These are phyloP conservation scores for Sordariomycetes sp. DNA, from an alignment of 2,329 filamentous ascomycete genomes.

Conservation along the genomic window DNA sequence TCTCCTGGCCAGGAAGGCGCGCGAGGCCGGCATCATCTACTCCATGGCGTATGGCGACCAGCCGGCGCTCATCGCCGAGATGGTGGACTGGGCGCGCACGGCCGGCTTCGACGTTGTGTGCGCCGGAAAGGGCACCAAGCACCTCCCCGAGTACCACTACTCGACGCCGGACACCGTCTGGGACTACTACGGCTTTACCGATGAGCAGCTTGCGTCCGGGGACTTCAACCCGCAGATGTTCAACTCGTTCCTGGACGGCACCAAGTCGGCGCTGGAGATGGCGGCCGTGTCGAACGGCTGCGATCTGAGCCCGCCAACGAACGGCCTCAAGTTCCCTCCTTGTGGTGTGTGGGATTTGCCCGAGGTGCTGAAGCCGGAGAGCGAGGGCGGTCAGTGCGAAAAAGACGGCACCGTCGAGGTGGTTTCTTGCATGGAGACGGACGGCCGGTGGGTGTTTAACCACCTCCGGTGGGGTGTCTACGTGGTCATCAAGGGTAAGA, in stretches of 20 bases:
- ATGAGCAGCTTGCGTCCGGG: background rate
- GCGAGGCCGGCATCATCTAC: background rate
- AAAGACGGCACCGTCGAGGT: background rate
- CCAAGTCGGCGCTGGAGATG: background rate
- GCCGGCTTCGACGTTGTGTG: background rate
- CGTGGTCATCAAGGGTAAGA: background rate
- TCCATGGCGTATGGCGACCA: background rate
- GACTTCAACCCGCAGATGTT: background rate
- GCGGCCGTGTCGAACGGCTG: background rate
- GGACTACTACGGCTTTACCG: background rate
- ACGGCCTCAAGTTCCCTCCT: background rate
- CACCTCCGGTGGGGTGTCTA: background rate
- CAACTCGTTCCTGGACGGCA: background rate
- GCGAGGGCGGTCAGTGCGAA: background rate
- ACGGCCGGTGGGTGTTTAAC: background rate
- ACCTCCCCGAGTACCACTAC: background rate
- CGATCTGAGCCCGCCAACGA: background rate
- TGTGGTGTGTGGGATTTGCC: background rate
- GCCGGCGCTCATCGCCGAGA: background rate
- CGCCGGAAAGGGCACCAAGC: background rate
- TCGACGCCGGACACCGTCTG: background rate
- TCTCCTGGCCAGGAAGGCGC: constrained; percentile 8
- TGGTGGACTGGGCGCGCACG: background rate
- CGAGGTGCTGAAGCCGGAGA: background rate
- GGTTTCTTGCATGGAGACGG: background rate